A percentile compares a stretch with the other conserved stretches of the same genome.
Conservation (phyloP, 2,329 filamentous ascomycete genomes). For the Diaporthe ilicicola region DNA sequence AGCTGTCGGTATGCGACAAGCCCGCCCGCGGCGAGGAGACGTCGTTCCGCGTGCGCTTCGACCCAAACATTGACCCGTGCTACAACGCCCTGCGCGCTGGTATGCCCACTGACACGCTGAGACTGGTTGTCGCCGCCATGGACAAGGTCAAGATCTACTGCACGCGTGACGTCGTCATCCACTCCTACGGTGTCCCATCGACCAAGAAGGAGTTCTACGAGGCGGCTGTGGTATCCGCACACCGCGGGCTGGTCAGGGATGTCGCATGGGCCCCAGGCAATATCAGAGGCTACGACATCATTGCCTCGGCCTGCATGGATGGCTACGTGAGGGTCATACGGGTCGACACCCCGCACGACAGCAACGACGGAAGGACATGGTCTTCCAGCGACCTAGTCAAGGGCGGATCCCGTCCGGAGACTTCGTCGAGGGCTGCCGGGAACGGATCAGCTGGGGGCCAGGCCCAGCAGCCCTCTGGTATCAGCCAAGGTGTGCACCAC, state of each 20-base stretch:
- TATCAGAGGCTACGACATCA: conserved; percentile 86
- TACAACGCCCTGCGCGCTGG: conserved; percentile 81
- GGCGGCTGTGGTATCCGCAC: conserved; percentile 77
- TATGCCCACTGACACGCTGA: conserved; percentile 80
- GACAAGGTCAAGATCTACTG: conserved; percentile 84
- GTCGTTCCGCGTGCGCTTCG: conserved; percentile 85
- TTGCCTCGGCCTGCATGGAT: conserved; percentile 93
- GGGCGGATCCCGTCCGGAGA: conserved; percentile 38
- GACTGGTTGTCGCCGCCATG: conserved; percentile 87
- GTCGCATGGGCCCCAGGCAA: conserved; percentile 93
- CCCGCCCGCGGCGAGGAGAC: conserved; percentile 85
- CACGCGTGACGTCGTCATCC: conserved; percentile 67
- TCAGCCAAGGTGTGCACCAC: conserved; percentile 63
- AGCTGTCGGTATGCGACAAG: conserved; percentile 75
- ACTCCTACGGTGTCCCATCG: conserved; percentile 59
- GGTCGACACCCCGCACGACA: conserved; percentile 66
- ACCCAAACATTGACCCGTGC: conserved; percentile 85
- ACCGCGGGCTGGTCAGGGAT: conserved; percentile 82
- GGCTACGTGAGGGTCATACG: conserved; percentile 90
- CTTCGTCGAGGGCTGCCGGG: conserved; percentile 21
- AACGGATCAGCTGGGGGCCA: conserved; percentile 27
- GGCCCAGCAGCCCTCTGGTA: conserved; percentile 54
- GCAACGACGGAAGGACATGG: conserved; percentile 60
- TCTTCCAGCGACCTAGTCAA: conserved; percentile 55
- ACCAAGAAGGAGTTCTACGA: conserved; percentile 84